Evolutionary conservation across 345 rosid genomes (phyloP).

Genomic region (Lenwebbia sp.): DNA sequence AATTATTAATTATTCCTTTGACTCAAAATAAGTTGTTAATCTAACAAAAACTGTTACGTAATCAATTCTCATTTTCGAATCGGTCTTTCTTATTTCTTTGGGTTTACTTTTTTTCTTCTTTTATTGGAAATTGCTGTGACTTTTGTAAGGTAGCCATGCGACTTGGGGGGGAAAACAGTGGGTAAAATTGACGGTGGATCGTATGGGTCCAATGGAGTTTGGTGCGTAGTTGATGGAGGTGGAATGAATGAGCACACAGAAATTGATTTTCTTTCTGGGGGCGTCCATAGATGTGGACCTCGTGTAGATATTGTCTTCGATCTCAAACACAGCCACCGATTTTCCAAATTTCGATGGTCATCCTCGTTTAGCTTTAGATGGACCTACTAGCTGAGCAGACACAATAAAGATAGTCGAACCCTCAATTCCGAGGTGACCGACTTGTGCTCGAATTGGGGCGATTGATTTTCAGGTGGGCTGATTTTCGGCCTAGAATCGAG

Average conservation of each 20-base stretch:
- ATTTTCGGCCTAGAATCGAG: fast-evolving
- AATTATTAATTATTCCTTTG: no score
- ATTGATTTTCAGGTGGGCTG: neutral
- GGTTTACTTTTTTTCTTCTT: neutral
- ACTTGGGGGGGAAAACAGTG: neutral
- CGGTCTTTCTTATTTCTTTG: neutral
- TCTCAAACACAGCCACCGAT: neutral
- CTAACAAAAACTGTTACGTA: no score
- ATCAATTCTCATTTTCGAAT: neutral
- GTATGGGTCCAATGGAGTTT: neutral
- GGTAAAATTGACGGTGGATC: neutral
- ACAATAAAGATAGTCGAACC: neutral
- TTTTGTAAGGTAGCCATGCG: neutral
- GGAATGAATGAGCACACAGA: neutral
- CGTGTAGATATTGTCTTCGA: neutral
- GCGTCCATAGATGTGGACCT: neutral
- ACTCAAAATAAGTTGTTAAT: no score
- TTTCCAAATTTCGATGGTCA: neutral
- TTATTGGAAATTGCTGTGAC: neutral
- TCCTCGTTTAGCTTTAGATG: neutral
- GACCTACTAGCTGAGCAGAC: neutral
- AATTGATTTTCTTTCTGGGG: neutral
- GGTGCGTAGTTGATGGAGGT: neutral
- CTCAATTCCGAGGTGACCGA: neutral
- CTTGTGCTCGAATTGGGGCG: neutral